These are phyloP conservation scores for Agaricus blazei DNA, from an alignment of 768 basidiomycete genomes.

Conservation along the genomic window DNA sequence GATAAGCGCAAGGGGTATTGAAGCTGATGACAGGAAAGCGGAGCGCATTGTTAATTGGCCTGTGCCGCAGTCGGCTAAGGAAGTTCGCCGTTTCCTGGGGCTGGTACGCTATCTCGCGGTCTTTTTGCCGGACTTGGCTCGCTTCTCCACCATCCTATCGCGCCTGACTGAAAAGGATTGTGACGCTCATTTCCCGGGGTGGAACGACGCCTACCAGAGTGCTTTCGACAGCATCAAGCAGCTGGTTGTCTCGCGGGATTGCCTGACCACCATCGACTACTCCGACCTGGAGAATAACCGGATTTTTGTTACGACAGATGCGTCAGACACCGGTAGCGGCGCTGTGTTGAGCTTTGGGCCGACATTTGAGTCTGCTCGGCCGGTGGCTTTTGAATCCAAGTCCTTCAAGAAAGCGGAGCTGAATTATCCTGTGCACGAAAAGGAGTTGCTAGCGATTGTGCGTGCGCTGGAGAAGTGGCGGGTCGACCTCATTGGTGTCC, in stretches of 20 bases:
- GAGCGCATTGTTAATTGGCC: constrained; percentile 23
- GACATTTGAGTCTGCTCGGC: constrained; percentile 25
- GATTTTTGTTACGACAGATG: constrained; percentile 29
- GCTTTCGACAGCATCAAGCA: constrained; percentile 13
- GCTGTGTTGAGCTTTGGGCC: constrained; percentile 24
- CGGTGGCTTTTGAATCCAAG: constrained; percentile 24
- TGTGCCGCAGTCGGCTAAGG: background rate
- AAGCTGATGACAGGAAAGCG: constrained; percentile 13
- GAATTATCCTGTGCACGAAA: constrained; percentile 32
- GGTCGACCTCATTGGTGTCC: constrained; percentile 12
- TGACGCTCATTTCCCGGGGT: background rate
- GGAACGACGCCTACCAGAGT: constrained; percentile 16
- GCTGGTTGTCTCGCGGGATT: constrained; percentile 9
- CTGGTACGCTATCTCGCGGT: constrained; percentile 9
- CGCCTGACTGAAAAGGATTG: background rate
- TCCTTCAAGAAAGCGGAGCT: constrained; percentile 18
- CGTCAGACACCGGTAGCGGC: constrained; percentile 19
- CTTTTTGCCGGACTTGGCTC: constrained; percentile 10
- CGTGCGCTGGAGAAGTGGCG: constrained; percentile 22
- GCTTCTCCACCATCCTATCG: background rate
- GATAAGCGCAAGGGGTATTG: constrained; percentile 28
- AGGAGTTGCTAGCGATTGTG: constrained; percentile 31
- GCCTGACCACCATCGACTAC: constrained; percentile 10
- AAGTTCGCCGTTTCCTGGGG: constrained; percentile 10
- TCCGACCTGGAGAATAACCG: constrained; percentile 15